Percentiles rank a stretch among this genome's conserved stretches.
Conservation (phyloP, 805 yeast species). For the Lipomyces yamadae region DNA sequence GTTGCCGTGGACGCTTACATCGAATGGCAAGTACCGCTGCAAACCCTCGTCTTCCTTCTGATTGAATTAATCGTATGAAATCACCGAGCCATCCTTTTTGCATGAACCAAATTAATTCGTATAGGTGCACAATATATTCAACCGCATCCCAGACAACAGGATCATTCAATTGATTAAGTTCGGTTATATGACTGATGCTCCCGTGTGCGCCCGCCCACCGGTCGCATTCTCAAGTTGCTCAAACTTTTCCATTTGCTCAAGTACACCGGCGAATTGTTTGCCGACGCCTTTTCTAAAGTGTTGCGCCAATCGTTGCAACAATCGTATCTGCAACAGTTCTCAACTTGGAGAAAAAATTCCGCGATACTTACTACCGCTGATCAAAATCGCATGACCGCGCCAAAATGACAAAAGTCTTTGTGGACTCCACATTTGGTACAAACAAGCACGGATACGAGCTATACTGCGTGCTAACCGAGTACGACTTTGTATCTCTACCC, state of each 20-base stretch:
- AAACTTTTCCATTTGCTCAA: background rate
- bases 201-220: background rate
- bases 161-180: conserved; percentile 5
- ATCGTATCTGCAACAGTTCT: background rate
- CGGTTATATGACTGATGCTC: background rate
- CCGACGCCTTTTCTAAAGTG: background rate
- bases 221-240: too few relatives aligned
- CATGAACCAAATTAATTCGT: too few relatives aligned
- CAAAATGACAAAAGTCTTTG: too few relatives aligned
- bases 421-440: too few relatives aligned
- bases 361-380: background rate
- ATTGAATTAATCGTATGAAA: background rate
- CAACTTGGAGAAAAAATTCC: background rate
- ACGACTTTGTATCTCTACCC: too few relatives aligned
- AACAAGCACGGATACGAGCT: too few relatives aligned
- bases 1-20: too few relatives aligned
- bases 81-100: too few relatives aligned
- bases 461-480: too few relatives aligned
- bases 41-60: background rate
- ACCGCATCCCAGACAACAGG: background rate
- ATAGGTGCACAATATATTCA: background rate
- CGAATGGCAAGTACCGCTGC: too few relatives aligned
- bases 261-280: background rate
- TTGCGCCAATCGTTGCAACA: background rate
- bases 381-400: too few relatives aligned